Conservation (phyloP, 306 rosid species). For the Begonia masoniana region DNA sequence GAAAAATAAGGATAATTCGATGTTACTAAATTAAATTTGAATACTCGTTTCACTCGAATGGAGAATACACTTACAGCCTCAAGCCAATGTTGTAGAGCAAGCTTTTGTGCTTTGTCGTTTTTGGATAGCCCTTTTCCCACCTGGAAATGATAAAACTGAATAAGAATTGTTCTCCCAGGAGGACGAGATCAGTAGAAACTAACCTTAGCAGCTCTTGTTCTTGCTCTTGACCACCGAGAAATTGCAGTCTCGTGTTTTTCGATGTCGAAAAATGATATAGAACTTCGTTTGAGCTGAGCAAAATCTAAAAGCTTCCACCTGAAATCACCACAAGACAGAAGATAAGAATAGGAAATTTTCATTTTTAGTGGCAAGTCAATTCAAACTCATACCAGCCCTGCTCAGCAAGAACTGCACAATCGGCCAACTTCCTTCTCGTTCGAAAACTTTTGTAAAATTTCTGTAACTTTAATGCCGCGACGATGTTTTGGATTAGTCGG, state of each 20-base stretch:
- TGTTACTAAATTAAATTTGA: constrained; percentile 3
- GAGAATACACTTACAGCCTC: constrained; percentile 71
- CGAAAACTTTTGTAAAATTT: constrained; percentile 98
- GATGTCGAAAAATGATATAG: constrained; percentile 84
- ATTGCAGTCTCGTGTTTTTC: constrained; percentile 94
- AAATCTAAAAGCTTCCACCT: constrained; percentile 99
- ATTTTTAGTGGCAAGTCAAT: not conserved
- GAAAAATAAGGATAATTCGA: constrained; percentile 9
- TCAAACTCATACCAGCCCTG: constrained; percentile 70
- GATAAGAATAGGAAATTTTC: constrained; percentile 7
- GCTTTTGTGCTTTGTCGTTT: constrained; percentile 80
- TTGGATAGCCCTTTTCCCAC: constrained; percentile 97
- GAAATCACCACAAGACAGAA: constrained; percentile 10
- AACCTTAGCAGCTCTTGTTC: constrained; percentile 98
- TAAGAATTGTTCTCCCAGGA: not conserved
- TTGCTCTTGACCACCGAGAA: constrained; percentile 99
- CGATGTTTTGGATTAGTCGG: constrained; percentile 56
- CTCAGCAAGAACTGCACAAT: constrained; percentile 96
- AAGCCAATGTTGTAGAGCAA: constrained; percentile 97
- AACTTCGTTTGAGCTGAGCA: constrained; percentile 87
- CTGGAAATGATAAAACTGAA: constrained; percentile 25
- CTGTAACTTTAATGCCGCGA: constrained; percentile 90
- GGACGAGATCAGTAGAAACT: not conserved
- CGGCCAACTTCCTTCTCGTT: constrained; percentile 90
- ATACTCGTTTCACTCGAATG: not conserved